Evolutionary conservation across 2,329 filamentous ascomycete species (phyloP).

Genomic region (Tothia fuscella): DNA sequence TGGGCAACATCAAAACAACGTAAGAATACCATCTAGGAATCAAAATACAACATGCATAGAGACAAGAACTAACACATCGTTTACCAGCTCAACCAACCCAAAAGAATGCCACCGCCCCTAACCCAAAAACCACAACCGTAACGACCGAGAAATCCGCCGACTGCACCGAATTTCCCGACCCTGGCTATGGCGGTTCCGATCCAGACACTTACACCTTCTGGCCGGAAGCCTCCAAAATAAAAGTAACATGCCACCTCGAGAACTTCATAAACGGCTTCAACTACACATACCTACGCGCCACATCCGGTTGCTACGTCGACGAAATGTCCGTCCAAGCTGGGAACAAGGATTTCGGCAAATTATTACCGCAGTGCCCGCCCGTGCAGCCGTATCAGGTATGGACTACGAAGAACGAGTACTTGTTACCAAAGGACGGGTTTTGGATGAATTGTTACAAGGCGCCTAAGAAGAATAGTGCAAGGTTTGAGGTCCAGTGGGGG

Average conservation of each 20-base stretch:
- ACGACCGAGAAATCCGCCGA: constrained; percentile 1
- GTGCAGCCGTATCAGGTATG: neutral
- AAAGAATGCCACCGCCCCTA: neutral
- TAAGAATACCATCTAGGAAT: no score
- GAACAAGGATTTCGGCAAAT: neutral
- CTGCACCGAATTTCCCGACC: constrained; percentile 8
- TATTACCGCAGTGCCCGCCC: constrained; percentile 1
- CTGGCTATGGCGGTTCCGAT: constrained; percentile 6
- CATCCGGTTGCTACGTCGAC: constrained; percentile 6
- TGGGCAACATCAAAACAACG: no score
- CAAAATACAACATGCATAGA: no score
- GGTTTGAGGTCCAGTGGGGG: constrained; percentile 3
- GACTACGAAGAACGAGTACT: constrained; percentile 1
- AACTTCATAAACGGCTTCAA: neutral
- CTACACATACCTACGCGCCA: neutral
- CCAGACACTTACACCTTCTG: constrained; percentile 1
- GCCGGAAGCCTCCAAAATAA: neutral
- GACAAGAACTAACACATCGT: no score
- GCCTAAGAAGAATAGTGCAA: neutral
- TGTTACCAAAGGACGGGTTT: neutral
- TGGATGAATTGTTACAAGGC: neutral
- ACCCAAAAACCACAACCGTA: neutral
- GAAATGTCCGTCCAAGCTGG: constrained; percentile 1
- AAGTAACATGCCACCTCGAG: neutral
- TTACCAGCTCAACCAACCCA: no score